These are phyloP conservation scores for Paecilomyces niveus DNA, from an alignment of 2,329 filamentous ascomycete genomes.

Conservation along the genomic window DNA sequence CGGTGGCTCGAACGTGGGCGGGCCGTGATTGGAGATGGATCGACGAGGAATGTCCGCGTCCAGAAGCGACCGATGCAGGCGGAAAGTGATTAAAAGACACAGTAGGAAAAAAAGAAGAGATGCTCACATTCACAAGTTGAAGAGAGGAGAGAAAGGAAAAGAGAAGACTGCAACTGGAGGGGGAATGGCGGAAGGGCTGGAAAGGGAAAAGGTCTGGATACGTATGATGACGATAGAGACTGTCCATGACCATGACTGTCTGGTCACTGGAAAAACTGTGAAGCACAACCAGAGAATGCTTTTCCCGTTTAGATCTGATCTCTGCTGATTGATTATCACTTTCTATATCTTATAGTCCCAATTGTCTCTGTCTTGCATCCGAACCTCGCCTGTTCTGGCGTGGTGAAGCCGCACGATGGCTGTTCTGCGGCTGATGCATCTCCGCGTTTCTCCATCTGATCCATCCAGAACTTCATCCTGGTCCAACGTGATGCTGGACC, in stretches of 20 bases:
- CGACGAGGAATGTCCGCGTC: neutral
- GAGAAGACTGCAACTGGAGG: neutral
- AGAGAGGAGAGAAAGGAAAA: conserved; percentile 1
- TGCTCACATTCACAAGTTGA: neutral
- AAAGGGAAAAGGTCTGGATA: neutral
- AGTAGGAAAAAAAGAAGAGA: conserved; percentile 1
- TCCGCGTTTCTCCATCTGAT: no score
- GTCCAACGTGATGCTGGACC: neutral
- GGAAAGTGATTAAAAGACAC: neutral
- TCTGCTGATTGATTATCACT: neutral
- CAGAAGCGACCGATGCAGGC: neutral
- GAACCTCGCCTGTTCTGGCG: no score
- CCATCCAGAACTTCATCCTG: no score
- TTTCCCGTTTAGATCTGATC: no score
- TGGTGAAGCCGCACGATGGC: no score
- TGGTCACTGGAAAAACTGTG: neutral
- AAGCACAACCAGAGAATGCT: no score
- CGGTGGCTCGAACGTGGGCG: neutral
- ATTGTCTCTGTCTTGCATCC: neutral
- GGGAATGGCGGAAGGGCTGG: neutral
- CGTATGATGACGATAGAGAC: neutral
- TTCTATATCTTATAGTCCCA: neutral
- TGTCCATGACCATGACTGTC: neutral
- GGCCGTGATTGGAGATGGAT: neutral
- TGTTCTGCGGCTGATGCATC: no score